A percentile compares a stretch with the other conserved stretches of the same genome.
These are phyloP conservation scores for Phaeophleospora eucalypticola DNA, from an alignment of 2,329 filamentous ascomycete genomes.

Conservation along the genomic window DNA sequence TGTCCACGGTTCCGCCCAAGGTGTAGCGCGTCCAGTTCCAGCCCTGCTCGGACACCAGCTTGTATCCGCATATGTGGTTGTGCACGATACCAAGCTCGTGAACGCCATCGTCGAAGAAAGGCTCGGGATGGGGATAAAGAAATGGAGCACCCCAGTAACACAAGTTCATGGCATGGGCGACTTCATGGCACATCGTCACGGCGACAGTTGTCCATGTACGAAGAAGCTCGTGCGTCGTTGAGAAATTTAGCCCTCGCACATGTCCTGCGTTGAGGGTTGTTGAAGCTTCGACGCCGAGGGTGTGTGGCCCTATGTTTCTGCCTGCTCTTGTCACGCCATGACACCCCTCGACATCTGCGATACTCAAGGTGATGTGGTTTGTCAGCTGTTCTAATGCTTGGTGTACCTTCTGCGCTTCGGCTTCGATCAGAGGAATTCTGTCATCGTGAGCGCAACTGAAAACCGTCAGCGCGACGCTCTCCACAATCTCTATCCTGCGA, in stretches of 20 bases:
- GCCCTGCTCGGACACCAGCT: no score
- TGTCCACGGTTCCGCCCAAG: background rate
- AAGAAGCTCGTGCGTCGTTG: background rate
- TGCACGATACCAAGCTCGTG: background rate
- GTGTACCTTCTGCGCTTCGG: background rate
- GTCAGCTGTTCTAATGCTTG: background rate
- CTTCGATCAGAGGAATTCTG: background rate
- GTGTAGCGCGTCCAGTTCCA: no score
- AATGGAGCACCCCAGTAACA: background rate
- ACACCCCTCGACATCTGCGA: background rate
- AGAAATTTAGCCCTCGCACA: background rate
- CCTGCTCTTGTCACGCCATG: background rate
- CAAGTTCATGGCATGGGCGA: background rate
- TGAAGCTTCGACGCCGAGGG: background rate
- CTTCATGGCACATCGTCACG: background rate
- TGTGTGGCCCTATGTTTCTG: background rate
- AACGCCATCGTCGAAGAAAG: background rate
- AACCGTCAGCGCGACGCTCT: background rate
- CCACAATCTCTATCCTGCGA: background rate
- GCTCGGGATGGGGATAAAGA: background rate
- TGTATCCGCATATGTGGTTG: no score
- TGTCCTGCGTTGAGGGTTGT: background rate
- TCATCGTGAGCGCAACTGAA: no score
- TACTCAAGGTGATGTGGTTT: background rate
- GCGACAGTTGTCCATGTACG: background rate